phyloP scores from a whole-genome alignment of 2,329 filamentous ascomycete species.

The Claviceps spartinae region DNA sequence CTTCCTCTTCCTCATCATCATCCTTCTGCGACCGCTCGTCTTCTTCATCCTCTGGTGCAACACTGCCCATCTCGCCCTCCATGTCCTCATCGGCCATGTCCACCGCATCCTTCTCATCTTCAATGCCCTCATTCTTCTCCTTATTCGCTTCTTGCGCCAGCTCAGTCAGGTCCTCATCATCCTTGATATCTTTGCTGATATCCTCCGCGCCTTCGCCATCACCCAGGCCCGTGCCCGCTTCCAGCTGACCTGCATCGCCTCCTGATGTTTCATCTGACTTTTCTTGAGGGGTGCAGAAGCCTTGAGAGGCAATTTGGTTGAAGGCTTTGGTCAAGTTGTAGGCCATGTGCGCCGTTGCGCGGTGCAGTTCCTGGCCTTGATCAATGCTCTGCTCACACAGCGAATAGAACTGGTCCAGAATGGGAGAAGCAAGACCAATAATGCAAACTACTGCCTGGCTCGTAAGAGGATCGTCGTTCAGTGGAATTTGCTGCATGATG shows the following conservation, averaged over 20 bases:
- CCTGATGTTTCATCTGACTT: constrained; percentile 57
- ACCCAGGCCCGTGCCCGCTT: constrained; percentile 83
- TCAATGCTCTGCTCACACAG: constrained; percentile 46
- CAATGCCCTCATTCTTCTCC: constrained; percentile 50
- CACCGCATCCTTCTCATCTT: constrained; percentile 74
- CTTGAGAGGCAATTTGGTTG: constrained; percentile 63
- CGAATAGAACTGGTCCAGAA: constrained; percentile 58
- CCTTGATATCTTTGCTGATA: constrained; percentile 91
- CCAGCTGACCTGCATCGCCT: constrained; percentile 63
- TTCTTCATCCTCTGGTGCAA: constrained; percentile 48
- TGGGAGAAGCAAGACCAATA: constrained; percentile 37
- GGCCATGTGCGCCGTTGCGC: constrained; percentile 57
- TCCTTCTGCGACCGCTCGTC: constrained; percentile 47
- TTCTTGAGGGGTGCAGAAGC: constrained; percentile 84
- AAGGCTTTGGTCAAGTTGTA: constrained; percentile 67
- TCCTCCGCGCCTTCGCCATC: constrained; percentile 93
- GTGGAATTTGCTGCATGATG: constrained; percentile 20
- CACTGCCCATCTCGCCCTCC: constrained; percentile 64
- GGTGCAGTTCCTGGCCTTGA: constrained; percentile 51
- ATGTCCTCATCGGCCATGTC: constrained; percentile 88
- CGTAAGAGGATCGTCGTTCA: constrained; percentile 14
- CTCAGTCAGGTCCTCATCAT: constrained; percentile 86
- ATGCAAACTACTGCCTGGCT: constrained; percentile 19
- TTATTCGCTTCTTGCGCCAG: constrained; percentile 73
- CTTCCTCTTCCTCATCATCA: constrained; percentile 49